Evolutionary conservation across 2,329 filamentous ascomycete genomes (phyloP).

Genomic region (Aspergillus jensenii): DNA sequence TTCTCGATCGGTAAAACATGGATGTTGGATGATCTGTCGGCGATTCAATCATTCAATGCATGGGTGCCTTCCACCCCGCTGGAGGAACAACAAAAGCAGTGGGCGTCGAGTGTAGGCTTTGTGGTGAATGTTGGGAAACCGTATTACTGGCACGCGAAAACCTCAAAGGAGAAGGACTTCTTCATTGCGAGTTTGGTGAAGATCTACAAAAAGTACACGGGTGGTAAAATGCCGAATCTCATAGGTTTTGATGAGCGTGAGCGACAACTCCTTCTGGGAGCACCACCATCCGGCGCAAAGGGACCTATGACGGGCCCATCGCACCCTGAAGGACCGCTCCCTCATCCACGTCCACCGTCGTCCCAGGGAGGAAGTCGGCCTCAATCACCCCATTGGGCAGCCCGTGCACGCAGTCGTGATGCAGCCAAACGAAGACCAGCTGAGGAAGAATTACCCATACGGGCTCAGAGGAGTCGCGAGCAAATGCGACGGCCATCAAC

Average conservation of each 20-base stretch:
- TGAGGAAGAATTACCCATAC: constrained; percentile 40
- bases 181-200: constrained; percentile 96
- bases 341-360: constrained; percentile 29
- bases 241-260: constrained; percentile 80
- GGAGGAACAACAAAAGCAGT: constrained; percentile 64
- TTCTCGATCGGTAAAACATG: constrained; percentile 99
- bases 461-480: constrained; percentile 41
- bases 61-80: constrained; percentile 57
- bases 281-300: constrained; percentile 21
- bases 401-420: constrained; percentile 39
- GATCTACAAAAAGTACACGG: constrained; percentile 95
- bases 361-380: constrained; percentile 26
- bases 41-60: constrained; percentile 78
- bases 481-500: constrained; percentile 39
- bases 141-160: constrained; percentile 95
- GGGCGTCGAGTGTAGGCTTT: constrained; percentile 83
- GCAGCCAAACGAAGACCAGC: constrained; percentile 32
- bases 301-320: constrained; percentile 22
- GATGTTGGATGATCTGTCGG: constrained; percentile 85
- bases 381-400: constrained; percentile 31
- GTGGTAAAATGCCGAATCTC: constrained; percentile 75
- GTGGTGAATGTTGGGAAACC: constrained; percentile 86
- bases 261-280: constrained; percentile 70
- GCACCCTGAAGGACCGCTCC: constrained; percentile 23
- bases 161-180: constrained; percentile 95